These are phyloP conservation scores for Metschnikowia bowlesiae DNA, from an alignment of 805 yeast genomes.

Conservation along the genomic window DNA sequence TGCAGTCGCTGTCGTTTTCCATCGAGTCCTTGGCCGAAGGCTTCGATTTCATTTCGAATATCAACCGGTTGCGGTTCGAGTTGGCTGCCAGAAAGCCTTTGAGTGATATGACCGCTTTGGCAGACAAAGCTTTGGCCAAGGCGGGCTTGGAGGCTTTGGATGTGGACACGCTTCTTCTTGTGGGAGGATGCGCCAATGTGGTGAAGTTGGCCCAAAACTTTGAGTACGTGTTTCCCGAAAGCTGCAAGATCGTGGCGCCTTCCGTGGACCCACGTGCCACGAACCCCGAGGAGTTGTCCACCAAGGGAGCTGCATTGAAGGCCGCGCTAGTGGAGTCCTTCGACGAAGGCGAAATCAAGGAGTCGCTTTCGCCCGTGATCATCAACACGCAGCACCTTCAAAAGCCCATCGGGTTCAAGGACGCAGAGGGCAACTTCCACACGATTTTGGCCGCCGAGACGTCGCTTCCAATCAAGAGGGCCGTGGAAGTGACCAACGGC, in stretches of 20 bases:
- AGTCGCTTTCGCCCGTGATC: slow-evolving; percentile 78
- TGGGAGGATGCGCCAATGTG: slow-evolving; percentile 89
- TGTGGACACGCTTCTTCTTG: slow-evolving; percentile 84
- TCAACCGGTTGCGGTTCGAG: slow-evolving; percentile 93
- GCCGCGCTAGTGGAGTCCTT: slow-evolving; percentile 81
- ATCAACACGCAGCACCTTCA: slow-evolving; percentile 82
- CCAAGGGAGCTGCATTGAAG: slow-evolving; percentile 96
- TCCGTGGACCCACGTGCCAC: slow-evolving; percentile 64
- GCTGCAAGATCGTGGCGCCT: slow-evolving; percentile 73
- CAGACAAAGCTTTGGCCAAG: slow-evolving; percentile 68
- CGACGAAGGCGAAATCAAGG: slow-evolving; percentile 75
- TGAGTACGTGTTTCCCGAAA: slow-evolving; percentile 73
- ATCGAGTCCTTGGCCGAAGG: slow-evolving; percentile 95
- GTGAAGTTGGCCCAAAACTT: slow-evolving; percentile 85
- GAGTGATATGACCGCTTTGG: slow-evolving; percentile 69
- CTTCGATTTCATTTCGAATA: slow-evolving; percentile 83
- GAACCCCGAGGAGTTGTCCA: slow-evolving; percentile 83
- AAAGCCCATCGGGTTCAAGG: slow-evolving; percentile 81
- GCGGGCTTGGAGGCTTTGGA: slow-evolving; percentile 83
- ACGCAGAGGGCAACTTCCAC: slow-evolving; percentile 65
- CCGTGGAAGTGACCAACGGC: slow-evolving; percentile 59
- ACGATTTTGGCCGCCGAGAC: slow-evolving; percentile 78
- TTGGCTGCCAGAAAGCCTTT: slow-evolving; percentile 76
- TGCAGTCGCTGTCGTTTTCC: slow-evolving; percentile 82
- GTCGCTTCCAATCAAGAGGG: slow-evolving; percentile 83